phyloP scores from a whole-genome alignment of 371 early-diverging fungal genomes.

The Choanephora cucurbitarum region DNA sequence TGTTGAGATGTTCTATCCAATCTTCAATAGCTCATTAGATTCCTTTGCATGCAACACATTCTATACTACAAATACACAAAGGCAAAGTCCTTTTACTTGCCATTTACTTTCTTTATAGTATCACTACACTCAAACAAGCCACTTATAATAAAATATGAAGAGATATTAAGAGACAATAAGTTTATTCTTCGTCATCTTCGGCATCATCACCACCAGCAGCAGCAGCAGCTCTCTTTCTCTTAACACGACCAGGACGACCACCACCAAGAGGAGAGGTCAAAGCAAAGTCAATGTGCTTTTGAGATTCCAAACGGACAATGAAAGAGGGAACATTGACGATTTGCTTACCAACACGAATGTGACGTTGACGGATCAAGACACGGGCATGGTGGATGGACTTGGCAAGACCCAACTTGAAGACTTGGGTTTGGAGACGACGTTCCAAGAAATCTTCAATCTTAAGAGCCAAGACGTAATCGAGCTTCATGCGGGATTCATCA shows the following conservation, averaged over 20 bases:
- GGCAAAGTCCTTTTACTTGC: too few species aligned
- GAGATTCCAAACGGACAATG: conserved; percentile 92
- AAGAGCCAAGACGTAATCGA: conserved; percentile 99
- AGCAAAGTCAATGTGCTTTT: conserved; percentile 99
- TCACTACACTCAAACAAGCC: too few species aligned
- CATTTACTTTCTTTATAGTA: too few species aligned
- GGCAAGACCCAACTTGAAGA: conserved; percentile 98
- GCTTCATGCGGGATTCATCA: conserved; percentile 95
- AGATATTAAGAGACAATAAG: background rate
- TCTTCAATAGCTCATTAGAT: too few species aligned
- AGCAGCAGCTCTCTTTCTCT: conserved; percentile 86
- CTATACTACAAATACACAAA: background rate
- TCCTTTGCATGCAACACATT: too few species aligned
- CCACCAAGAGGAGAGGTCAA: conserved; percentile 98
- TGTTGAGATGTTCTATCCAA: too few species aligned
- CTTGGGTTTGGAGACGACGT: conserved; percentile 99
- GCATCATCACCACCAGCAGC: conserved; percentile 69
- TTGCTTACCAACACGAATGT: conserved; percentile 99
- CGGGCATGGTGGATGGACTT: conserved; percentile 99
- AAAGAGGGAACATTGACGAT: conserved; percentile 97
- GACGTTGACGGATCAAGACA: conserved; percentile 97
- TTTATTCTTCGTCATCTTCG: conserved; percentile 71
- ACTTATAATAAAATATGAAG: conserved; percentile 1
- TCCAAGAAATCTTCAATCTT: conserved; percentile 99
- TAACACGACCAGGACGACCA: conserved; percentile 97